Conservation (phyloP, 768 basidiomycete species). For the Boletus huronensis region DNA sequence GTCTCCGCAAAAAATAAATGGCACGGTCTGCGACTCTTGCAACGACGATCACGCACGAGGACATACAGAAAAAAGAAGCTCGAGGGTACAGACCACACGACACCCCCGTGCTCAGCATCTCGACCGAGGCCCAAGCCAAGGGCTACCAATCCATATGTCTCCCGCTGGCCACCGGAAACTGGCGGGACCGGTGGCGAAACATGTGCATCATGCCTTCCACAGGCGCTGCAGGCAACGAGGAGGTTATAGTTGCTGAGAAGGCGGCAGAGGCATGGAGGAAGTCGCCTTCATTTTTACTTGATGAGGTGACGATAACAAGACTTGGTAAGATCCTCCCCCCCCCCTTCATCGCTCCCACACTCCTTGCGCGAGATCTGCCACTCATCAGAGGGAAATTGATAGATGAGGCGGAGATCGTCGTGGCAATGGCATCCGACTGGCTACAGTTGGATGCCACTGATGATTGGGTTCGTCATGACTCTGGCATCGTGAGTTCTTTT, state of each 20-base stretch:
- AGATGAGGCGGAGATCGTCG: slow-evolving; percentile 75
- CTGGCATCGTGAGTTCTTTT: slow-evolving; percentile 73
- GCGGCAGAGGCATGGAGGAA: slow-evolving; percentile 86
- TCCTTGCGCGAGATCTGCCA: slow-evolving; percentile 12
- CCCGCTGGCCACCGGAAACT: slow-evolving; percentile 85
- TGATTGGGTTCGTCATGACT: slow-evolving; percentile 93
- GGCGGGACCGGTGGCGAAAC: slow-evolving; percentile 83
- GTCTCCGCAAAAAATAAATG: slow-evolving; percentile 17
- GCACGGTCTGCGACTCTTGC: slow-evolving; percentile 30
- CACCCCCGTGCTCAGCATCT: slow-evolving; percentile 50
- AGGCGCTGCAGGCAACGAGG: slow-evolving; percentile 34
- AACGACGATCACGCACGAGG: slow-evolving; percentile 31
- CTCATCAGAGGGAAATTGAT: slow-evolving; percentile 13
- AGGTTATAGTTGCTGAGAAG: slow-evolving; percentile 47
- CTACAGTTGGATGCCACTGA: slow-evolving; percentile 90
- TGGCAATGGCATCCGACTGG: slow-evolving; percentile 88
- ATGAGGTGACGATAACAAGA: slow-evolving; percentile 86
- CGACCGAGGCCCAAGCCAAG: slow-evolving; percentile 51
- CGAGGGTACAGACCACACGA: slow-evolving; percentile 26
- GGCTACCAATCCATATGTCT: slow-evolving; percentile 77
- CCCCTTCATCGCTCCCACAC: slow-evolving; percentile 10
- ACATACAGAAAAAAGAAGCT: slow-evolving; percentile 35
- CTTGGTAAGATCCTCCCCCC: slow-evolving; percentile 46
- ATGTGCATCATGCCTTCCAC: slow-evolving; percentile 75
- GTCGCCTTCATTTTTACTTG: slow-evolving; percentile 69